phyloP scores from a whole-genome alignment of 495 filamentous ascomycete species.

The Tuber calosporum region DNA sequence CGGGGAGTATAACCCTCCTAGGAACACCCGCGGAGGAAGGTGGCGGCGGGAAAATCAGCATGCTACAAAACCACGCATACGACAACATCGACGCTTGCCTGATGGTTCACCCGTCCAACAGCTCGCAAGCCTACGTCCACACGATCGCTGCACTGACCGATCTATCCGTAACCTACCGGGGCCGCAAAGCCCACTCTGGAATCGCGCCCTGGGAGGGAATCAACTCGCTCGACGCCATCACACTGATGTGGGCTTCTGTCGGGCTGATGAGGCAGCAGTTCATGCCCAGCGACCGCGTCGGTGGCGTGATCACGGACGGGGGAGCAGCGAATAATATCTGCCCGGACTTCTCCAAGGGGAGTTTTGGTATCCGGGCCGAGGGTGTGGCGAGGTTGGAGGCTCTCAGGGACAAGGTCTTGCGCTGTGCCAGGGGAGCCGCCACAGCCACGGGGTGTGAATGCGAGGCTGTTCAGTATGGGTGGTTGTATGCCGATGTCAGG shows the following conservation, averaged over 20 bases:
- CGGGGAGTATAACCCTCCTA: conserved; percentile 56
- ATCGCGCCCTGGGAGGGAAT: conserved; percentile 59
- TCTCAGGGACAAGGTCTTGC: conserved; percentile 50
- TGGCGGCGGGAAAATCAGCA: conserved; percentile 61
- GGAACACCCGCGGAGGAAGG: conserved; percentile 68
- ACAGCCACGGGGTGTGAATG: conserved; percentile 49
- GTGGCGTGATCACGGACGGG: conserved; percentile 54
- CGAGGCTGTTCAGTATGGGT: background rate
- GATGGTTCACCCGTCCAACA: background rate
- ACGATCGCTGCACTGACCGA: background rate
- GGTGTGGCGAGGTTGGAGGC: conserved; percentile 47
- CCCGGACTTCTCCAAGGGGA: conserved; percentile 51
- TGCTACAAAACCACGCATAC: conserved; percentile 45
- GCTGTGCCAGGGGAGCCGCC: conserved; percentile 57
- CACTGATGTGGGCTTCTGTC: conserved; percentile 57
- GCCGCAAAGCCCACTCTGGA: conserved; percentile 49
- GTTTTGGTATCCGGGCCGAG: conserved; percentile 51
- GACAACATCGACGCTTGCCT: background rate
- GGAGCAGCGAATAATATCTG: conserved; percentile 59
- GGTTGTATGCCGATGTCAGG: background rate
- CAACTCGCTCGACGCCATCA: conserved; percentile 58
- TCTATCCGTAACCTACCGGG: background rate
- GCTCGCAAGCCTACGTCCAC: background rate
- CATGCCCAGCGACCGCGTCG: conserved; percentile 55
- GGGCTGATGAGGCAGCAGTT: conserved; percentile 59